Percentiles rank a stretch among this genome's conserved stretches.
Evolutionary conservation across 306 rosid species (phyloP).

Genomic region (Lathyrus oleraceus): DNA sequence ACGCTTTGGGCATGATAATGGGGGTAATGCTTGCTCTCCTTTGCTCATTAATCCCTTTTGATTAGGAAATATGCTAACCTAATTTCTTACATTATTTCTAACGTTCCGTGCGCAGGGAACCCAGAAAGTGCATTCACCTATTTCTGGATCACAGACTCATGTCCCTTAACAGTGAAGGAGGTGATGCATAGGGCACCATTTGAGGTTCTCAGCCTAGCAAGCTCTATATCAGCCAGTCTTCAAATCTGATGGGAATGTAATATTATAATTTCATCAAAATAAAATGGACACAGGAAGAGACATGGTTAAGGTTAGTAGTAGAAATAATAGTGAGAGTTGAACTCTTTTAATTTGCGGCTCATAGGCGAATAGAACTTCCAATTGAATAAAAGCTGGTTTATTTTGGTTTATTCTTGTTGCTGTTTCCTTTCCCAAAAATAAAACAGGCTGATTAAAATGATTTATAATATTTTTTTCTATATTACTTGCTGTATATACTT

Average conservation of each 20-base stretch:
- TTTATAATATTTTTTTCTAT: too few relatives aligned
- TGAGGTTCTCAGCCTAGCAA: slow-evolving; percentile 85
- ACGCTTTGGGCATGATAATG: slow-evolving; percentile 72
- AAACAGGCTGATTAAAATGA: too few relatives aligned
- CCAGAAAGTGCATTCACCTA: slow-evolving; percentile 72
- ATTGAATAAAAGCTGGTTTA: slow-evolving; percentile 9
- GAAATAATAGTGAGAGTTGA: slow-evolving; percentile 17
- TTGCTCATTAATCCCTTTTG: slow-evolving; percentile 18
- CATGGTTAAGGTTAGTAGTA: slow-evolving; percentile 17
- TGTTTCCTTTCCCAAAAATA: not conserved
- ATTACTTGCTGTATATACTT: not conserved
- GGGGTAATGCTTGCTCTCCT: slow-evolving; percentile 57
- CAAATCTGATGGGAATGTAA: slow-evolving; percentile 50
- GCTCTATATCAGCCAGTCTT: slow-evolving; percentile 76
- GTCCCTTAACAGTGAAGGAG: slow-evolving; percentile 76
- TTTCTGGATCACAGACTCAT: slow-evolving; percentile 98
- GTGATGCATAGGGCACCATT: slow-evolving; percentile 76
- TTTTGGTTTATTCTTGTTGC: not conserved
- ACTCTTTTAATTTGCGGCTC: slow-evolving; percentile 32
- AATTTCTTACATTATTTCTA: slow-evolving; percentile 7
- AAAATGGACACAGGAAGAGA: slow-evolving; percentile 21
- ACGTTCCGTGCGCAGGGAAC: slow-evolving; percentile 53
- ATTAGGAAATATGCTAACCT: slow-evolving; percentile 7
- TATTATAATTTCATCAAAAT: slow-evolving; percentile 23
- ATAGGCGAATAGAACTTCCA: not conserved